Conservation (phyloP, 2,329 filamentous ascomycete species). For the Taxawa tesnikishii region DNA sequence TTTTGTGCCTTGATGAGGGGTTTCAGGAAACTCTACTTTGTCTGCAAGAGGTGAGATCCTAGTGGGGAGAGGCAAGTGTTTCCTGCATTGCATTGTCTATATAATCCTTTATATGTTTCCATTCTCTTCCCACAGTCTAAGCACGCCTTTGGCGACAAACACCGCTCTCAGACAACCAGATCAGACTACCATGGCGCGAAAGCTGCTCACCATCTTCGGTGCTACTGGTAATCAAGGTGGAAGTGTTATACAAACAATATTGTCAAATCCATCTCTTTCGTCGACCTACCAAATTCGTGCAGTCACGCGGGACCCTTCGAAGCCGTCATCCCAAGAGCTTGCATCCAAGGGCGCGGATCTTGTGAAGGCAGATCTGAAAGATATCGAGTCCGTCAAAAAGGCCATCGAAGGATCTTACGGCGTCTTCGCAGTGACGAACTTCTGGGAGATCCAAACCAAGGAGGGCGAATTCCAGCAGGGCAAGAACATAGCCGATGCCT, state of each 20-base stretch:
- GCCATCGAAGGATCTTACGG: conserved; percentile 35
- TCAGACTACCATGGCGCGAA: too few species aligned
- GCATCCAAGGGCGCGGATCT: conserved; percentile 37
- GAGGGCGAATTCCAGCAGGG: conserved; percentile 20
- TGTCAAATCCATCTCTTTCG: conserved; percentile 30
- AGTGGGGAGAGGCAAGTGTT: too few species aligned
- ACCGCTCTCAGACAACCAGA: too few species aligned
- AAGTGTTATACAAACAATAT: conserved; percentile 36
- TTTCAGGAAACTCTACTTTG: too few species aligned
- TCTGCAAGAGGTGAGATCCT: too few species aligned
- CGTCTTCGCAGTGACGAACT: conserved; percentile 43
- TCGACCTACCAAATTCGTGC: conserved; percentile 40
- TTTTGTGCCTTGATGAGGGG: too few species aligned
- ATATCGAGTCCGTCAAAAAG: conserved; percentile 29
- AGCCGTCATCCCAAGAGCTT: conserved; percentile 33
- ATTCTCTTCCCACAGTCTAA: too few species aligned
- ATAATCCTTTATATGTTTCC: too few species aligned
- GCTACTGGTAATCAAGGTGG: conserved; percentile 50
- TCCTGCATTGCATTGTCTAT: too few species aligned
- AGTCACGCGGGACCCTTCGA: conserved; percentile 39
- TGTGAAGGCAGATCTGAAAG: conserved; percentile 39
- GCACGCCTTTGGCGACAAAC: too few species aligned
- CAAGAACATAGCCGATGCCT: conserved; percentile 20
- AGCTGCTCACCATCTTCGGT: conserved; percentile 44
- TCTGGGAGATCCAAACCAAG: conserved; percentile 27